Percentiles rank a stretch among this genome's conserved stretches.
phyloP scores from a whole-genome alignment of 2,329 filamentous ascomycete species.

The Alternaria arborescens region DNA sequence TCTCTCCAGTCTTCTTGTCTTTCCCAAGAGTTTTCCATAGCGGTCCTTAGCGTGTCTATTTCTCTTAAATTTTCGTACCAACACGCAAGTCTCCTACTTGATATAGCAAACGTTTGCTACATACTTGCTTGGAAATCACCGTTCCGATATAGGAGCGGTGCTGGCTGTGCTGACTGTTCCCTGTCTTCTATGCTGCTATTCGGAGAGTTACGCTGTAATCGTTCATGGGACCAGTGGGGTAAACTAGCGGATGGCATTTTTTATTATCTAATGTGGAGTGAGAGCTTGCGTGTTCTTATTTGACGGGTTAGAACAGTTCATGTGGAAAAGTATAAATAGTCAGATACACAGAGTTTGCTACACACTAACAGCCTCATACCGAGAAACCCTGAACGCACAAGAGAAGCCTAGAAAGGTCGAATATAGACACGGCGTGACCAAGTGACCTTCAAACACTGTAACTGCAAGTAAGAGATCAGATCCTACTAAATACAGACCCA shows the following conservation, averaged over 20 bases:
- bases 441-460: background rate
- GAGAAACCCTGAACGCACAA: background rate
- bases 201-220: background rate
- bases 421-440: background rate
- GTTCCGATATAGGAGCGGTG: too few relatives aligned
- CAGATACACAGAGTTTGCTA: background rate
- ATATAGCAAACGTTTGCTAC: too few relatives aligned
- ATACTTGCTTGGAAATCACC: too few relatives aligned
- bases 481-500: background rate
- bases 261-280: background rate
- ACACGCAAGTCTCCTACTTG: too few relatives aligned
- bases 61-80: too few relatives aligned
- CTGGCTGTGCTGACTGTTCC: background rate
- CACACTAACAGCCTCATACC: background rate
- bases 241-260: background rate
- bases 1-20: too few relatives aligned
- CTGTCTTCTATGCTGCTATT: background rate
- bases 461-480: background rate
- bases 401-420: background rate
- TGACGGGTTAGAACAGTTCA: background rate
- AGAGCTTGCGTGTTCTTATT: background rate
- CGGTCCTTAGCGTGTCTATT: too few relatives aligned
- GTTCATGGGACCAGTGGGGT: background rate
- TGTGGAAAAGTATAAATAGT: background rate
- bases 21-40: too few relatives aligned